These are phyloP conservation scores for Saccharomycopsis sp. DNA, from an alignment of 805 yeast genomes.

Conservation along the genomic window DNA sequence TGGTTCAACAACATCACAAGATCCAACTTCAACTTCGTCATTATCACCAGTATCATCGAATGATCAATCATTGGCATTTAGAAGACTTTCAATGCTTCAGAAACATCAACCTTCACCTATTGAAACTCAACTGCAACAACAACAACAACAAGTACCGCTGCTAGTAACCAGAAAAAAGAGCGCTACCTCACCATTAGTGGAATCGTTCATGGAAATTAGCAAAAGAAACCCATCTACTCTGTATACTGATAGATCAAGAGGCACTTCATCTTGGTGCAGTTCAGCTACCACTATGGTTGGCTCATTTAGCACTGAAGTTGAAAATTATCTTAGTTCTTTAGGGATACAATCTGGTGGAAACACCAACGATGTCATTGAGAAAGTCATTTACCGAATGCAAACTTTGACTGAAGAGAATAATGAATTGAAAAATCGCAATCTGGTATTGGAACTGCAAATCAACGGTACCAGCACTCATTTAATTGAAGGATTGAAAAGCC, in stretches of 20 bases:
- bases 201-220: conserved; percentile 1
- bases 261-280: conserved; percentile 10
- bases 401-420: conserved; percentile 14
- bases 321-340: conserved; percentile 4
- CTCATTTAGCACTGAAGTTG: conserved; percentile 2
- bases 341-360: background rate
- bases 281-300: conserved; percentile 1
- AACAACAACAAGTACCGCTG: background rate
- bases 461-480: background rate
- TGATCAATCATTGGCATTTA: conserved; percentile 3
- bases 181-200: conserved; percentile 12
- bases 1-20: background rate
- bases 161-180: background rate
- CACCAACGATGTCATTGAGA: conserved; percentile 10
- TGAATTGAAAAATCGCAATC: conserved; percentile 13
- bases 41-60: background rate
- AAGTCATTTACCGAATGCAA: conserved; percentile 10
- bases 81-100: conserved; percentile 10
- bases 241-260: background rate
- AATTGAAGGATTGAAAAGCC: conserved; percentile 7
- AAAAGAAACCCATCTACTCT: background rate
- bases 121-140: background rate
- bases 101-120: conserved; percentile 2
- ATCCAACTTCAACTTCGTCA: background rate
- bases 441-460: conserved; percentile 3